These are phyloP conservation scores for Daldinia sp. DNA, from an alignment of 2,329 filamentous ascomycete genomes.

Conservation along the genomic window DNA sequence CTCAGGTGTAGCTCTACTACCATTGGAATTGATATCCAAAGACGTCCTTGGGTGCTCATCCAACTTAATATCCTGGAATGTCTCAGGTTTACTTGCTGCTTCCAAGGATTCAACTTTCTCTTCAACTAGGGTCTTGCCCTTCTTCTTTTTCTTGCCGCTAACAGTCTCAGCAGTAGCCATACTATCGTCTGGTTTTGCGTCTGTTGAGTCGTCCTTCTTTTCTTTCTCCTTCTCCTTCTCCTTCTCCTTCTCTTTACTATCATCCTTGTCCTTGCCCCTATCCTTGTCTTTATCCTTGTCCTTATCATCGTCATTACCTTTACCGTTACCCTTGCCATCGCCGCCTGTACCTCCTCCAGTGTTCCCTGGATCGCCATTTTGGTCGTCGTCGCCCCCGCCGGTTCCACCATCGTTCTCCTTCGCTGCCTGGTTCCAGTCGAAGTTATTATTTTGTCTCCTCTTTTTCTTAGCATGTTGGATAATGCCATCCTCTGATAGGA, in stretches of 20 bases:
- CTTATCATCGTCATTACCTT: constrained; percentile 53
- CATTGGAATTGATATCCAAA: constrained; percentile 65
- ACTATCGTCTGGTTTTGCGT: constrained; percentile 61
- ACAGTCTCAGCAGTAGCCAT: constrained; percentile 63
- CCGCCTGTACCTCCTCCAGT: constrained; percentile 49
- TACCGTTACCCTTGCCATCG: constrained; percentile 52
- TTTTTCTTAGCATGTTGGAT: constrained; percentile 68
- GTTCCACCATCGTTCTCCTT: constrained; percentile 53
- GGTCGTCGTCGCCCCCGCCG: constrained; percentile 49
- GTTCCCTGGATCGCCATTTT: constrained; percentile 53
- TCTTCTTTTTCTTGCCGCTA: constrained; percentile 67
- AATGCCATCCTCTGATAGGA: constrained; percentile 66
- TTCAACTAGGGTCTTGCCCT: constrained; percentile 36
- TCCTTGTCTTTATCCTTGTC: constrained; percentile 59
- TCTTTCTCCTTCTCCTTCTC: constrained; percentile 45
- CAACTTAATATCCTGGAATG: constrained; percentile 78
- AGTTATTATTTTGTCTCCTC: constrained; percentile 33
- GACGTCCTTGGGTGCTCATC: constrained; percentile 68
- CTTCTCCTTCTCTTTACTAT: neutral
- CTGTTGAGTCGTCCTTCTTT: constrained; percentile 55
- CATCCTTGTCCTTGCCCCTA: constrained; percentile 42
- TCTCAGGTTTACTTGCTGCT: constrained; percentile 58
- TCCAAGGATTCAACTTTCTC: constrained; percentile 56
- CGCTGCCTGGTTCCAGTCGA: constrained; percentile 49
- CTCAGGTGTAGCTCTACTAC: constrained; percentile 55